Base-by-base conservation (phyloP, 805 yeast species). In the Suhomyces sp. region DNA sequence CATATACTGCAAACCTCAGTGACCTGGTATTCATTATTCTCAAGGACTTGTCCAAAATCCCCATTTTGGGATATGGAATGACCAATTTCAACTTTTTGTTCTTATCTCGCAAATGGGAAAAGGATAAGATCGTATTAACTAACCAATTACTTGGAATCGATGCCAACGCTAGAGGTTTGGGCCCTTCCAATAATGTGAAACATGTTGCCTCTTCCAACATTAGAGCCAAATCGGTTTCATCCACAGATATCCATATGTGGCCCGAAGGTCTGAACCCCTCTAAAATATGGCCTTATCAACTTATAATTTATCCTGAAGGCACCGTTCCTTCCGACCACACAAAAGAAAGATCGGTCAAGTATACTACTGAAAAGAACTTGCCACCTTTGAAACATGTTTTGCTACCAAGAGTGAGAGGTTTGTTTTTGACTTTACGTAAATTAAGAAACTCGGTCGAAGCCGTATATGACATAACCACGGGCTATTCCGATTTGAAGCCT, bases 231-330 rank as follows among this genome's bases (percentile, higher is more conserved):
- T 33, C 48, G 3, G 22, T 26, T 12, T 17, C 57, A 47, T 13
- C 47, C n/a, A 46, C 51, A 1, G 47, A 48, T 23, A 26, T 53
- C 35, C 36, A 27, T 7, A 55, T 57, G 42, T 73, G 78, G 78
- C 77, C 78, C 10, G 48, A 57, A 42, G 70, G 73, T 2, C 50
- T 44, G 3, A 57, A 53, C 53, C 47, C 66, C 2, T 57, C 60
- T 46, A 56, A 64, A 13, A 55, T 65, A 1, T 72, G 69, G 66
- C 77, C 77, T 4, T 85, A 86, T 57, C 84, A 87, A 77, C 67
- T 94, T 46, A 70, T 92, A 22, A 68, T 94, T 26, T 94, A 87
- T 70, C 99, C 99, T 1, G 99, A 94, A 68, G 99, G 99, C 5
- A 94, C 99, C 0, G 94, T 90, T 54, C 71, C 88, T 51, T 85